Base-by-base conservation (phyloP, 139 green algal species). In the Limnomonas spitsbergensis region DNA sequence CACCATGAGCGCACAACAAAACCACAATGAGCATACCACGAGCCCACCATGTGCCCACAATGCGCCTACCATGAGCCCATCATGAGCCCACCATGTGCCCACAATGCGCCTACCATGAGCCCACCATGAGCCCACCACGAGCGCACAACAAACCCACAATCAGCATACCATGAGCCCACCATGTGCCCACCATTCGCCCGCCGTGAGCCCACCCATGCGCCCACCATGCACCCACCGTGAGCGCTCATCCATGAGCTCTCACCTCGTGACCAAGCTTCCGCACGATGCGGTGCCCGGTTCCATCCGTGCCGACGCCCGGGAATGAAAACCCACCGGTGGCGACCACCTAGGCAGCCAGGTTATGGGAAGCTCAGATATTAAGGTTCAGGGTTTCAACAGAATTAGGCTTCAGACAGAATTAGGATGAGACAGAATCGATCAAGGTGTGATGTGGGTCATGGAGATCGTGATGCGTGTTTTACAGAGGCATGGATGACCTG, bases 281-380 rank as follows among this genome's bases (percentile, higher is more conserved):
- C 36, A 92, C 35, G 1, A 95, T 56, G 1, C 70, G 32, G 72
- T 88, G 82, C 3, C 93, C 92, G 0, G 84, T 90, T 71, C 94
- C 94, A 66, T 95, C 93, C 0, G 94, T 97, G 9, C 94, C 94
- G 29, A 98, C 87, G 24, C 82, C 83, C 24, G 94, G 94, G 80
- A 95, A 98, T 20, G 81, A 92, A 20, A 91, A 68, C 24, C 94
- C 94, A 0, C 94, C 94, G 0, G 88, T 93, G 34, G 91, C 89
- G 6, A 95, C 9, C 6, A 97, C 85, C 82, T 80, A 67, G n/a
- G n/a, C n/a, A n/a, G n/a, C n/a, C n/a, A n/a, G n/a, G n/a, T n/a
- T n/a, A n/a, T n/a, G n/a, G n/a, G n/a, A n/a, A n/a, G n/a, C n/a
- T n/a, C n/a, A n/a, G n/a, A n/a, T n/a, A n/a, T n/a, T n/a, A n/a